These are phyloP conservation scores for Scenedesmus sp. DNA, from an alignment of 163 green algal genomes.

Conservation along the genomic window DNA sequence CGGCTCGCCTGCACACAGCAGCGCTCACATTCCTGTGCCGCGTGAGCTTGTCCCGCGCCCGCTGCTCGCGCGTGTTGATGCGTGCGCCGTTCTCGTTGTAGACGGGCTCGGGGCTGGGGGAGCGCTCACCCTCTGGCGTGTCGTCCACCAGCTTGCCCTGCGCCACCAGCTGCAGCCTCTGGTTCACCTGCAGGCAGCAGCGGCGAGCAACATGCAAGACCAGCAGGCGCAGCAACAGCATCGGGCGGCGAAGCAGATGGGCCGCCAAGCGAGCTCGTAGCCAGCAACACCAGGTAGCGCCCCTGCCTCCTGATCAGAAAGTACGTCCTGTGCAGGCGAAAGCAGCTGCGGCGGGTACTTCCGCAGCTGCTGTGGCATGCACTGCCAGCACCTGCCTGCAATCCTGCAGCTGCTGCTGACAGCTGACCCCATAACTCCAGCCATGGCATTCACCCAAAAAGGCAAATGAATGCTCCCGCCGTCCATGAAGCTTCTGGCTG, in stretches of 20 bases:
- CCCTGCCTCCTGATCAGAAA: too few species aligned
- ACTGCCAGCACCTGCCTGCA: neutral
- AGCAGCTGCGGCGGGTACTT: neutral
- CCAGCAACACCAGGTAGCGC: too few species aligned
- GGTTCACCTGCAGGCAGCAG: constrained; percentile 40
- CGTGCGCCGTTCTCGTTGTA: constrained; percentile 92
- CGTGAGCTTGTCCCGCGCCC: constrained; percentile 78
- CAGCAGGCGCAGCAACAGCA: neutral
- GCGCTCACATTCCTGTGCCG: constrained; percentile 46
- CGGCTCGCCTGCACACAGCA: neutral
- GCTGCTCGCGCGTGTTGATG: constrained; percentile 89
- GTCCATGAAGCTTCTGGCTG: neutral
- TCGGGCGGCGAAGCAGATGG: too few species aligned
- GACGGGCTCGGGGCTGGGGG: constrained; percentile 90
- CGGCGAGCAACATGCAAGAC: neutral
- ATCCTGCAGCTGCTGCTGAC: neutral
- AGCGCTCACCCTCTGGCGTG: constrained; percentile 64
- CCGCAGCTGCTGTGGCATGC: neutral
- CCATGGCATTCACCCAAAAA: neutral
- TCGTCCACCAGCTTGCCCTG: constrained; percentile 42
- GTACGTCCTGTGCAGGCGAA: neutral
- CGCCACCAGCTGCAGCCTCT: constrained; percentile 55
- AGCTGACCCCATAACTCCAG: neutral
- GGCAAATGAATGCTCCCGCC: too few species aligned
- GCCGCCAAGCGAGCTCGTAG: too few species aligned